These are phyloP conservation scores for Colletotrichum plurivorum DNA, from an alignment of 2,329 filamentous ascomycete genomes.

Conservation along the genomic window DNA sequence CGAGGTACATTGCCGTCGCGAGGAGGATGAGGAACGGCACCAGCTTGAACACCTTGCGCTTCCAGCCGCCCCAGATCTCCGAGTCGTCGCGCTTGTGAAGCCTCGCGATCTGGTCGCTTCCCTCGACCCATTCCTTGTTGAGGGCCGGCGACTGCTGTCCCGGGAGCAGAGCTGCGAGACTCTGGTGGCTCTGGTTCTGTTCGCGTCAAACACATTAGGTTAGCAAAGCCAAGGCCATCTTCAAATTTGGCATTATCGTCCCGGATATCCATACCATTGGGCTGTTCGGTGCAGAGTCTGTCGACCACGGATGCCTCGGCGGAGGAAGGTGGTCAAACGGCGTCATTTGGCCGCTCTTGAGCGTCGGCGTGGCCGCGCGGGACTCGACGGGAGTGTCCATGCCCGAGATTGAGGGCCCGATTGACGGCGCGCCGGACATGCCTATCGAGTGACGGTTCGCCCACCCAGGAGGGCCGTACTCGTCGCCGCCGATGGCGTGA, in stretches of 20 bases:
- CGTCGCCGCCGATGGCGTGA: conserved; percentile 30
- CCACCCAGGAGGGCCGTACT: conserved; percentile 39
- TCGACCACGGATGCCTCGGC: conserved; percentile 37
- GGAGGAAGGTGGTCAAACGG: conserved; percentile 41
- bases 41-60: conserved; percentile 54
- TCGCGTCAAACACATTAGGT: conserved; percentile 5
- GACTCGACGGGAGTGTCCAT: conserved; percentile 42
- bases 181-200: conserved; percentile 60
- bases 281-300: conserved; percentile 43
- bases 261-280: conserved; percentile 44
- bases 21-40: conserved; percentile 56
- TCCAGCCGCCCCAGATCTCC: conserved; percentile 62
- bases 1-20: conserved; percentile 58
- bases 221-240: neutral
- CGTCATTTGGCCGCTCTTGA: conserved; percentile 47
- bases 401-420: conserved; percentile 36
- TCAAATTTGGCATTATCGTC: neutral
- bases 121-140: conserved; percentile 51
- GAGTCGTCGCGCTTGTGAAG: conserved; percentile 59
- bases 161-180: conserved; percentile 56
- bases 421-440: conserved; percentile 34
- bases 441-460: conserved; percentile 38
- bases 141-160: conserved; percentile 46
- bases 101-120: conserved; percentile 52
- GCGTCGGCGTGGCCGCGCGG: conserved; percentile 49